phyloP scores from a whole-genome alignment of 768 basidiomycete species.

The Gyrodon lividus region DNA sequence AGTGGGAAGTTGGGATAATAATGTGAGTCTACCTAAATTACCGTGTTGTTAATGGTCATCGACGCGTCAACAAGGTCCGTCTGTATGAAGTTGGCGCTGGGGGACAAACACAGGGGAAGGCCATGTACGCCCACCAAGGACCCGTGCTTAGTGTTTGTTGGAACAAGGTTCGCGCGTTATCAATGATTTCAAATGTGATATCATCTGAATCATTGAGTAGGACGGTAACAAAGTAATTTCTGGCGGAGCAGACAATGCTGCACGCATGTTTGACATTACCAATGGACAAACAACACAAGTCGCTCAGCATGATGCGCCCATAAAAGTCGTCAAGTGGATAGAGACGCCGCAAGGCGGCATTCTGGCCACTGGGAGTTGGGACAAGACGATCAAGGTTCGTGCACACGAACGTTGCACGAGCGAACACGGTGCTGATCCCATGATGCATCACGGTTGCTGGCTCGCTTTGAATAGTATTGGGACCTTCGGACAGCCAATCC shows the following conservation, averaged over 20 bases:
- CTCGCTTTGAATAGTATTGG: constrained; percentile 69
- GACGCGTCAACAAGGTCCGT: constrained; percentile 59
- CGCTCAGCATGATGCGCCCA: constrained; percentile 87
- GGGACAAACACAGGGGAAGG: constrained; percentile 84
- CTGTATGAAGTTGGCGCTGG: constrained; percentile 85
- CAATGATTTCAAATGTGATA: neutral
- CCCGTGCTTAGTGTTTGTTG: constrained; percentile 88
- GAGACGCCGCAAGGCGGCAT: constrained; percentile 74
- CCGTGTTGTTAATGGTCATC: neutral
- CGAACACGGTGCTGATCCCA: neutral
- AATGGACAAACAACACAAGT: constrained; percentile 82
- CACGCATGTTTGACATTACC: constrained; percentile 86
- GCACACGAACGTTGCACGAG: neutral
- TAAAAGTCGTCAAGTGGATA: constrained; percentile 80
- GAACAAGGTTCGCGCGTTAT: constrained; percentile 63
- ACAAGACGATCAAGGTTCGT: constrained; percentile 89
- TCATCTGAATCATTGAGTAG: constrained; percentile 38
- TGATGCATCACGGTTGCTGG: neutral
- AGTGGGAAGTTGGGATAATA: constrained; percentile 93
- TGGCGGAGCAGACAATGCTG: constrained; percentile 93
- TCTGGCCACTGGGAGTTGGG: constrained; percentile 94
- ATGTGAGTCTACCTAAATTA: constrained; percentile 45
- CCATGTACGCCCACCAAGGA: constrained; percentile 87
- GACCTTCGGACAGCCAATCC: constrained; percentile 78
- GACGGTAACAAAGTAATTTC: constrained; percentile 91